Evolutionary conservation across 805 yeast species (phyloP).

Genomic region (Citeromyces matritensis): DNA sequence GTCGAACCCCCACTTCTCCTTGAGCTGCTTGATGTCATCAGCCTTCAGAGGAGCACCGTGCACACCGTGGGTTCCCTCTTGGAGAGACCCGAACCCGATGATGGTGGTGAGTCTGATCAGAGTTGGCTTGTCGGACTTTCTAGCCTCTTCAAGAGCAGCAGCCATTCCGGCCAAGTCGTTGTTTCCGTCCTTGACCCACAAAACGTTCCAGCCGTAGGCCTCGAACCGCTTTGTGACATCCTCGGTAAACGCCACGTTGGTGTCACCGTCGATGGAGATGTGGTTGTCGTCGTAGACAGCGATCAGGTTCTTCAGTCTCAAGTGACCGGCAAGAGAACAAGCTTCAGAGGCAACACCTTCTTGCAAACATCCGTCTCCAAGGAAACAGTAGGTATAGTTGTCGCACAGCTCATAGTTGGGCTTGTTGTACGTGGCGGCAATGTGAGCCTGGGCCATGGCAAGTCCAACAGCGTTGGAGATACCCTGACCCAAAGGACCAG

Average conservation of each 20-base stretch:
- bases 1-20: slow-evolving; percentile 74
- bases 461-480: slow-evolving; percentile 90
- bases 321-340: slow-evolving; percentile 89
- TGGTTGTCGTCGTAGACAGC: slow-evolving; percentile 94
- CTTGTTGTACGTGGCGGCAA: slow-evolving; percentile 89
- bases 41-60: slow-evolving; percentile 95
- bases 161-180: slow-evolving; percentile 57
- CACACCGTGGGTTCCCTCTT: slow-evolving; percentile 78
- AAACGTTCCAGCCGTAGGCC: slow-evolving; percentile 89
- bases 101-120: slow-evolving; percentile 79
- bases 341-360: slow-evolving; percentile 97
- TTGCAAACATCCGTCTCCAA: slow-evolving; percentile 97
- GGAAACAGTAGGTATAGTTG: slow-evolving; percentile 61
- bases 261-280: slow-evolving; percentile 93
- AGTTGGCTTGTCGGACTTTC: slow-evolving; percentile 77
- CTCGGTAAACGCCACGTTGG: slow-evolving; percentile 84
- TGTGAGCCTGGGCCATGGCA: slow-evolving; percentile 86
- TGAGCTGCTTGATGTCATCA: slow-evolving; percentile 82
- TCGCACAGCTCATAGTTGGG: slow-evolving; percentile 63
- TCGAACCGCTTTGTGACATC: slow-evolving; percentile 73
- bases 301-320: slow-evolving; percentile 62
- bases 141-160: slow-evolving; percentile 69
- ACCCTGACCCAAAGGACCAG: slow-evolving; percentile 99
- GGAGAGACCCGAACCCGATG: slow-evolving; percentile 86
- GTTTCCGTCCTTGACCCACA: slow-evolving; percentile 71